Evolutionary conservation across 169 alveolate species (phyloP), one percentile per base, ranked within the genome.

Genomic region (Plasmodium relictum): DNA sequence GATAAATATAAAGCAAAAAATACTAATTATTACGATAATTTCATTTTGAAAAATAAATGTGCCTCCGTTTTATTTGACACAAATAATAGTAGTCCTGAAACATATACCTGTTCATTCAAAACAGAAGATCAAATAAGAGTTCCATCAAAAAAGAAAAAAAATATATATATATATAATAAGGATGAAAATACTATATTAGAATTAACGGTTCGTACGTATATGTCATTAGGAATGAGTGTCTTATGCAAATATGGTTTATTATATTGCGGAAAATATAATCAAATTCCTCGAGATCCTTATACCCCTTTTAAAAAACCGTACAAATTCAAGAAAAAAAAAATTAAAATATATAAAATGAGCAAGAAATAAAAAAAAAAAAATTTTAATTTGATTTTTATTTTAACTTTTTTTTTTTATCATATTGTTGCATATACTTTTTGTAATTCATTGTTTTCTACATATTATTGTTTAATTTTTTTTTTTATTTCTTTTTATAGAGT

Each of bases 201-300:
- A 16, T 10, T 80, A n/a, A 54, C 12, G 50, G 90, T 80, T 5
- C 66, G 63, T 41, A 69, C 90, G 0, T 59, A 59, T 24, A 80
- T 80, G 90, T 50, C 90, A n/a, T 66, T 80, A 6, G 90, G 90
- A 10, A 80, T 80, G 90, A 66, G 66, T n/a, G 42, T 80, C 3
- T 16, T 31, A 41, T 80, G 90, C 24, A 68, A 72, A 26, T 80
- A 80, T 61, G 68, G 73, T 6, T 16, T 80, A 20, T 66, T 80
- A 0, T 80, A 48, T 52, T 80, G 90, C 10, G 90, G 90, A 9
- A 80, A 80, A 26, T 41, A 80, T 24, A 37, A 80, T 26, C 72
- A 65, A 58, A 80, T 66, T 9, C 90, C 90, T 39, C 56, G 61
- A 1, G 83, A 69, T 31, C 90, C 90, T 41, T 54, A 80, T 31